Percentiles rank a stretch among this genome's conserved stretches.
These are phyloP conservation scores for Plasmodium billcollinsi DNA, from an alignment of 169 alveolate genomes.

Conservation along the genomic window DNA sequence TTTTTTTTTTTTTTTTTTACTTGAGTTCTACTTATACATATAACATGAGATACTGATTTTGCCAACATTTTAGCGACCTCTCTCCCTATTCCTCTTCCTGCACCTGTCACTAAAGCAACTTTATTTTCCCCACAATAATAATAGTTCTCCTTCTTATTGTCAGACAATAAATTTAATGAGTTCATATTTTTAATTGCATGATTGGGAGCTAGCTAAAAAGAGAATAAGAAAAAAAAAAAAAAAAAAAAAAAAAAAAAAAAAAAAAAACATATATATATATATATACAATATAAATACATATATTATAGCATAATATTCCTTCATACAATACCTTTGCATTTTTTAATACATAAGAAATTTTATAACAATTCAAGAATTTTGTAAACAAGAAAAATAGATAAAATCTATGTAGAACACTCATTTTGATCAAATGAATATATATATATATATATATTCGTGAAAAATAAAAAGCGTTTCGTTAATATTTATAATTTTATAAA, in stretches of 20 bases:
- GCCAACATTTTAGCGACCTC: conserved; percentile 80
- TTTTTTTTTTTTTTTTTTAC: conserved; percentile 14
- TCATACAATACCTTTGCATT: conserved; percentile 22
- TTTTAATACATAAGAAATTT: conserved; percentile 17
- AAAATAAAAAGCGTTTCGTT: too few relatives aligned
- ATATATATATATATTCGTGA: too few relatives aligned
- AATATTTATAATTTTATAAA: too few relatives aligned
- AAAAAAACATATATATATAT: background rate
- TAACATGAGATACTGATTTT: conserved; percentile 75
- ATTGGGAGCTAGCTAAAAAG: conserved; percentile 39
- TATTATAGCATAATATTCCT: background rate
- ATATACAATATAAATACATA: conserved; percentile 3
- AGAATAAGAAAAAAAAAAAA: conserved; percentile 15
- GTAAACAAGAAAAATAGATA: conserved; percentile 18
- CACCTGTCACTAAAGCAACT: conserved; percentile 84
- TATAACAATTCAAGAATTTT: conserved; percentile 16
- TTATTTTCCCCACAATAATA: conserved; percentile 77
- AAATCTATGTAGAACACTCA: conserved; percentile 11
- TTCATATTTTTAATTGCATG: background rate
- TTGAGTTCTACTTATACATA: conserved; percentile 80
- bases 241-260: conserved; percentile 10
- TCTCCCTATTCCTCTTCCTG: conserved; percentile 83
- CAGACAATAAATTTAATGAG: conserved; percentile 1
- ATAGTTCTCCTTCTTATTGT: conserved; percentile 14
- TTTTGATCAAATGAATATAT: background rate